Conservation (phyloP, 805 yeast species). For the Torulaspora franciscae region DNA sequence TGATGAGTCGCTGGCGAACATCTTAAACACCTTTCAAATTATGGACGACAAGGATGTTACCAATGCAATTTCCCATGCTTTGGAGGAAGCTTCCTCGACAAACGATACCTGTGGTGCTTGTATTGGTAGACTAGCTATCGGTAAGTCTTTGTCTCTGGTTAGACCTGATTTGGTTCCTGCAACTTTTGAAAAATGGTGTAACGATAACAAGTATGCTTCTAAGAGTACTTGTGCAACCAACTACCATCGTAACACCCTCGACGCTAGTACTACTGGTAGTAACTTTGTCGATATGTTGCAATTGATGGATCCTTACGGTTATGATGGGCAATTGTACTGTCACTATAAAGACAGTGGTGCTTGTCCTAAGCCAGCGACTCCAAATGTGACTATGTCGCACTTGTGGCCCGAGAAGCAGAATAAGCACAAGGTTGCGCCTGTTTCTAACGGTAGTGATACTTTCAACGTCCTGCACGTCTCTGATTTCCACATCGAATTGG, state of each 20-base stretch:
- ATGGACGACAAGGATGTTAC: constrained; percentile 6
- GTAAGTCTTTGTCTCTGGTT: constrained; percentile 37
- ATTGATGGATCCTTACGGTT: constrained; percentile 47
- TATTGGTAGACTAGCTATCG: constrained; percentile 35
- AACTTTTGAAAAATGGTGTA: constrained; percentile 44
- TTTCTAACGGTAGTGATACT: constrained; percentile 42
- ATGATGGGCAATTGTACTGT: constrained; percentile 61
- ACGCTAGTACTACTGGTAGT: constrained; percentile 37
- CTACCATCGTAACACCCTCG: constrained; percentile 39
- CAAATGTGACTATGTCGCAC: constrained; percentile 41
- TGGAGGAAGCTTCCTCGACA: constrained; percentile 8
- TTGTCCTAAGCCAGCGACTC: constrained; percentile 52
- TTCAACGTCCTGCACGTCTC: constrained; percentile 59
- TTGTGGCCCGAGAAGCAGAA: constrained; percentile 45
- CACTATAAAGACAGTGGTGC: constrained; percentile 44
- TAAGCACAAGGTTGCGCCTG: constrained; percentile 43
- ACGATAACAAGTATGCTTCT: constrained; percentile 29
- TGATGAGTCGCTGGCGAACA: constrained; percentile 9
- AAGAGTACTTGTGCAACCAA: constrained; percentile 31
- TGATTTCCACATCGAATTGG: constrained; percentile 59
- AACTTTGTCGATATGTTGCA: constrained; percentile 50
- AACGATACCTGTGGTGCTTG: constrained; percentile 36
- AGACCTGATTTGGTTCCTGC: constrained; percentile 41
- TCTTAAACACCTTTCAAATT: constrained; percentile 1
- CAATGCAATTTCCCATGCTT: constrained; percentile 3